Evolutionary conservation across 805 yeast genomes (phyloP), one percentile per base, ranked within the genome.

Genomic region (Candida bentonensis): DNA sequence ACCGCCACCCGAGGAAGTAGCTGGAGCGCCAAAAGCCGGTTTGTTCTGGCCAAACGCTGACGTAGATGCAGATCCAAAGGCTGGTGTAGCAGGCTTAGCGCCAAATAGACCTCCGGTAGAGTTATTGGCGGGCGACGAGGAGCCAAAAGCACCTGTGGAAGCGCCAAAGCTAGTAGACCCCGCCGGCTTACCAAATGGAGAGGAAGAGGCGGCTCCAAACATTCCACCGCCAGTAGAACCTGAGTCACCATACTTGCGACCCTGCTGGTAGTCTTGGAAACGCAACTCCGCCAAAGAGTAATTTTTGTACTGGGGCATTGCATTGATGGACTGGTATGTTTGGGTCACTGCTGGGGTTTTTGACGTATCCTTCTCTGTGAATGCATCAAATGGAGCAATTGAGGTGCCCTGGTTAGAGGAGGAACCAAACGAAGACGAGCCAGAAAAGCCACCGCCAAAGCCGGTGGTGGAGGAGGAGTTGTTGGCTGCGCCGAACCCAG

Each of bases 221-320:
- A 46, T 50, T 4, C 49, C 42, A 3, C 44, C 17, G 25, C 53
- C 39, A 43, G 49, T 3, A 54, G 49, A 47, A 15, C 40, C 50
- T 22, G 68, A 62, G 49, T 66, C 75, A 15, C 84, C 88, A 49
- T 51, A 76, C 48, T 76, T 71, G 56, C 92, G 71, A 44, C 75
- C 76, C 50, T 78, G 82, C 53, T 77, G 76, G 59, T 92, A 92
- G 64, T 92, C 99, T 60, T 82, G 89, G 53, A 73, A 67, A 58
- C 99, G 74, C 61, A 92, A 73, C 59, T 92, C 98, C 61, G 87
- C 96, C 56, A 79, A 74, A 0, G 95, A 83, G 54, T 62, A 83
- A 53, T 78, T 78, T 53, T 72, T 73, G 59, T 89, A 92, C 61
- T 86, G 95, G 3, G 94, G 95, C 96, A 92, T 88, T 40, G 84